Conservation (phyloP, 2,329 filamentous ascomycete species). For the Fusarium tjaetaba region DNA sequence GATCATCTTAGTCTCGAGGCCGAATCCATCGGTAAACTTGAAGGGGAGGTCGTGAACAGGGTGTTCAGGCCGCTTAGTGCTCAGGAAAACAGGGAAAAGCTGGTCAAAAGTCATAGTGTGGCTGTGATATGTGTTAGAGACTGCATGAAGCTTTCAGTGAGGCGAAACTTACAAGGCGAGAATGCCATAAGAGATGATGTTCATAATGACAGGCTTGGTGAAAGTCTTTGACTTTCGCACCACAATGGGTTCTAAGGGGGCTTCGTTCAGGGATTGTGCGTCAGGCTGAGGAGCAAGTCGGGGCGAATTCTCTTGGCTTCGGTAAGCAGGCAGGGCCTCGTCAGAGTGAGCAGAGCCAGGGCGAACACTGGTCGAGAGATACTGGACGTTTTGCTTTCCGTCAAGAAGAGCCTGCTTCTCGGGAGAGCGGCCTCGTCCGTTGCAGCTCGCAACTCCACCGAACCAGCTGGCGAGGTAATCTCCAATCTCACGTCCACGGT, state of each 20-base stretch:
- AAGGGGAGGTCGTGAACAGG: slow-evolving; percentile 76
- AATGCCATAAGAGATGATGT: slow-evolving; percentile 90
- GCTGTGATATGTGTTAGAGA: slow-evolving; percentile 58
- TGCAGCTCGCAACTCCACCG: slow-evolving; percentile 44
- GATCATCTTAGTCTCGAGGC: slow-evolving; percentile 82
- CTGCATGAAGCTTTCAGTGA: not conserved
- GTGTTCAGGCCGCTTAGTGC: slow-evolving; percentile 66
- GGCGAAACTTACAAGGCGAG: slow-evolving; percentile 83
- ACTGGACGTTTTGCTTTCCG: slow-evolving; percentile 70
- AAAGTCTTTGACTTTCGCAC: slow-evolving; percentile 67
- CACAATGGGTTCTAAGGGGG: slow-evolving; percentile 27
- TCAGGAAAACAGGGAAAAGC: slow-evolving; percentile 90
- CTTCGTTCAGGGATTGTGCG: slow-evolving; percentile 25
- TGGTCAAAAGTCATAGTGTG: slow-evolving; percentile 98
- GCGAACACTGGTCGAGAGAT: slow-evolving; percentile 49
- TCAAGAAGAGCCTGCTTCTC: slow-evolving; percentile 73
- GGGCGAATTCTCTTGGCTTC: slow-evolving; percentile 67
- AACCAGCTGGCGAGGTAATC: slow-evolving; percentile 69
- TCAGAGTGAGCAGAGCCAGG: slow-evolving; percentile 27
- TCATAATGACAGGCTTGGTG: slow-evolving; percentile 84
- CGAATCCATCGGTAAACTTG: slow-evolving; percentile 88
- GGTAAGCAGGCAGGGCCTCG: slow-evolving; percentile 75
- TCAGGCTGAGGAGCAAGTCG: slow-evolving; percentile 50
- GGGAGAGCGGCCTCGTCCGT: slow-evolving; percentile 52
- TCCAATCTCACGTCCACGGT: slow-evolving; percentile 81